Conservation (phyloP, 345 rosid genomes). For the Geranium rotundifolium region DNA sequence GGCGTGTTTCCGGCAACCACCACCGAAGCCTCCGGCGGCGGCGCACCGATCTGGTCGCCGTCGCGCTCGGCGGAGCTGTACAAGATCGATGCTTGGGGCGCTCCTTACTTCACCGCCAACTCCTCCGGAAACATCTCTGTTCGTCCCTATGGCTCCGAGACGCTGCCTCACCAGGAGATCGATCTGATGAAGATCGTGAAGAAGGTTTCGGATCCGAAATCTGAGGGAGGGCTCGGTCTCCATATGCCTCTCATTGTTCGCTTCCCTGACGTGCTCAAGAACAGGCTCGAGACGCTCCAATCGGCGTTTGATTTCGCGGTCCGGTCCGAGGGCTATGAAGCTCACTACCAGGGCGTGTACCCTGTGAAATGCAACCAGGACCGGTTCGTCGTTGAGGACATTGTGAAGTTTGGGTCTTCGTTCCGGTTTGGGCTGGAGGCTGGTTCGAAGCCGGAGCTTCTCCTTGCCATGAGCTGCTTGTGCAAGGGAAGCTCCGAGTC, state of each 20-base stretch:
- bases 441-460: conserved; percentile 94
- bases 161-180: conserved; percentile 69
- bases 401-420: conserved; percentile 56
- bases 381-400: conserved; percentile 79
- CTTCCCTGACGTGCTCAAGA: conserved; percentile 70
- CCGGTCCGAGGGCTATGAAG: conserved; percentile 39
- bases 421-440: conserved; percentile 88
- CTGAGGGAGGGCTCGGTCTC: conserved; percentile 64
- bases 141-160: conserved; percentile 51
- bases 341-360: conserved; percentile 81
- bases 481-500: conserved; percentile 65
- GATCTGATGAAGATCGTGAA: conserved; percentile 68
- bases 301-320: conserved; percentile 65
- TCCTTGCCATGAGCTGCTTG: conserved; percentile 77
- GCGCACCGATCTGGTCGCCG: conserved; percentile 48
- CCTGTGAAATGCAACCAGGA: conserved; percentile 97
- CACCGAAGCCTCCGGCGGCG: conserved; percentile 9
- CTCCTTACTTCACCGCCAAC: conserved; percentile 71
- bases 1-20: conserved; percentile 18
- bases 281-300: conserved; percentile 70
- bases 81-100: conserved; percentile 74
- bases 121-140: conserved; percentile 61
- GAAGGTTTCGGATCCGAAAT: conserved; percentile 70
- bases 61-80: conserved; percentile 58
- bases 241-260: conserved; percentile 72